These are phyloP conservation scores for Anthoceros angustus DNA, from an alignment of 225 moss, liverwort and hornwort genomes.

Conservation along the genomic window DNA sequence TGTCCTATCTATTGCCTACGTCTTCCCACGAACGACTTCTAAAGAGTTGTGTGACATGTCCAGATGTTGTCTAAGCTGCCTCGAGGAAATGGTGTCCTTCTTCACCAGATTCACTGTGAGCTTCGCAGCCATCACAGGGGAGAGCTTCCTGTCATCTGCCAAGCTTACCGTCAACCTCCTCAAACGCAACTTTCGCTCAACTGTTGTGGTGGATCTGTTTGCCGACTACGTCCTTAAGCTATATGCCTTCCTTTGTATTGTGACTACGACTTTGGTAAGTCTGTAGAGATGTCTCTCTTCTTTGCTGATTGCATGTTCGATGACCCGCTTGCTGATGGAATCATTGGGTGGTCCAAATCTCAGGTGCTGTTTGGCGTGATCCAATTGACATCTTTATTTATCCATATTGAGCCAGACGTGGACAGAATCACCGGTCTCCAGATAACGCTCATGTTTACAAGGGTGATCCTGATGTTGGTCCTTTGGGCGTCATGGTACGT, in stretches of 20 bases:
- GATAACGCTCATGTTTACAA: neutral
- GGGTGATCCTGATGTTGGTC: neutral
- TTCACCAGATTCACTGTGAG: neutral
- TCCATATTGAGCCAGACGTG: neutral
- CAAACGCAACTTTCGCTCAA: neutral
- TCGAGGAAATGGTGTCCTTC: neutral
- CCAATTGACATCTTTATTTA: neutral
- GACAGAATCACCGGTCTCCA: neutral
- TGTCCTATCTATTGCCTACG: neutral
- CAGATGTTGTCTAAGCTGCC: neutral
- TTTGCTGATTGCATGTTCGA: neutral
- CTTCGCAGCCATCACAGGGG: constrained; percentile 4
- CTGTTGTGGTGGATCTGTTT: neutral
- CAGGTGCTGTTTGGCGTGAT: neutral
- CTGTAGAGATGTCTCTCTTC: neutral
- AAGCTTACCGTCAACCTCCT: neutral
- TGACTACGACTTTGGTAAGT: neutral
- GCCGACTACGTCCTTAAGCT: neutral
- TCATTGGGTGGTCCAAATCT: neutral
- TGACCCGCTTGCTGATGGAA: neutral
- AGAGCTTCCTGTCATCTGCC: neutral
- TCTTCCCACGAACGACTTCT: neutral
- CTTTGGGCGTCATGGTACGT: neutral
- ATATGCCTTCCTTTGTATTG: neutral
- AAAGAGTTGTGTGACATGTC: neutral